Evolutionary conservation across 495 filamentous ascomycete genomes (phyloP).

Genomic region (Cetradonia linearis): DNA sequence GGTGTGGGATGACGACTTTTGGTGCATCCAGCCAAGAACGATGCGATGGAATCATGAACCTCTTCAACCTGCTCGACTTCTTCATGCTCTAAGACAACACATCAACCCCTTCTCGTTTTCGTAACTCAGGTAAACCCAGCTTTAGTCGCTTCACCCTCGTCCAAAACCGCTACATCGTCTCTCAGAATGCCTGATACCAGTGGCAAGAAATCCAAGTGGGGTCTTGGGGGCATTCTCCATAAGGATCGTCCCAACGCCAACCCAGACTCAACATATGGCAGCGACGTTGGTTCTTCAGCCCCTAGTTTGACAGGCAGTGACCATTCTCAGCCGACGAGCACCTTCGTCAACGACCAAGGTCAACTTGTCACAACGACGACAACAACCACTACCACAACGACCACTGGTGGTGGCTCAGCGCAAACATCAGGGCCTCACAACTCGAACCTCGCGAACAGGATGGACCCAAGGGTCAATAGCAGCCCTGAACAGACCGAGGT

Average conservation of each 20-base stretch:
- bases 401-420: constrained; percentile 14
- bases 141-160: not conserved
- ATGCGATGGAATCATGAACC: not conserved
- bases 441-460: constrained; percentile 12
- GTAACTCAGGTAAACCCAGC: not conserved
- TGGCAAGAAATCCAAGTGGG: constrained; percentile 15
- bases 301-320: constrained; percentile 16
- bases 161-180: not conserved
- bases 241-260: constrained; percentile 20
- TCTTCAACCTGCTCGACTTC: not conserved
- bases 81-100: not conserved
- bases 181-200: constrained; percentile 12
- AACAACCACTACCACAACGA: constrained; percentile 23
- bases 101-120: not conserved
- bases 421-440: constrained; percentile 15
- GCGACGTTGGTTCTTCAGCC: constrained; percentile 12
- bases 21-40: constrained; percentile 3
- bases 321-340: constrained; percentile 15
- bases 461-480: constrained; percentile 18
- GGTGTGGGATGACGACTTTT: not conserved
- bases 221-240: constrained; percentile 10
- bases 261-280: constrained; percentile 23
- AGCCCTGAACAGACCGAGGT: constrained; percentile 13
- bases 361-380: constrained; percentile 25
- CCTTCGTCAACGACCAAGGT: constrained; percentile 19